Evolutionary conservation across 371 early-diverging fungal genomes (phyloP).

Genomic region (Rhizopus microsporus): DNA sequence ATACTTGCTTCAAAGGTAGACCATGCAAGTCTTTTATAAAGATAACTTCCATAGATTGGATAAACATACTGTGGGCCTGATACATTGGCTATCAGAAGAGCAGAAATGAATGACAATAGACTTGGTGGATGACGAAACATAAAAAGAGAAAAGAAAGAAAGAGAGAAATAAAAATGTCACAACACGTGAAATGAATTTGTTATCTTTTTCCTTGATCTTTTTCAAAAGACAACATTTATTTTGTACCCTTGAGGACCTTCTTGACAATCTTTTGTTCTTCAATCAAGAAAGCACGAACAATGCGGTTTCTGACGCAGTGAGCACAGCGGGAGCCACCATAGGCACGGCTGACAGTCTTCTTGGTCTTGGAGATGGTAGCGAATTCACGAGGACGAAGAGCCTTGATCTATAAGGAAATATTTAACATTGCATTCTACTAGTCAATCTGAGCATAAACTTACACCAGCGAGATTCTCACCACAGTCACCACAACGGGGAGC

Average conservation of each 20-base stretch:
- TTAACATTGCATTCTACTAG: neutral
- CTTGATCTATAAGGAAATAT: conserved; percentile 64
- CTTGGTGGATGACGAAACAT: neutral
- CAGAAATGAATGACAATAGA: conserved; percentile 28
- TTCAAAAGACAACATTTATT: conserved; percentile 23
- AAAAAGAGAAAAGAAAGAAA: neutral
- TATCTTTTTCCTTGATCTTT: conserved; percentile 2
- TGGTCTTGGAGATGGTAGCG: conserved; percentile 86
- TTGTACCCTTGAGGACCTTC: conserved; percentile 91
- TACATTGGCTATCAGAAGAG: conserved; percentile 43
- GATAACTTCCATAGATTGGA: conserved; percentile 41
- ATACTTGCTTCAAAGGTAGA: conserved; percentile 43
- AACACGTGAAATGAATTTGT: neutral
- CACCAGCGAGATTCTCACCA: conserved; percentile 87
- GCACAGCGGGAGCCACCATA: conserved; percentile 97
- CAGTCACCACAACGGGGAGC: conserved; percentile 98
- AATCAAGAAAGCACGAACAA: conserved; percentile 98
- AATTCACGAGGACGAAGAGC: conserved; percentile 92
- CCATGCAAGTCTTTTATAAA: conserved; percentile 42
- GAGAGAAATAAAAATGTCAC: neutral
- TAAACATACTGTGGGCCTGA: conserved; percentile 53
- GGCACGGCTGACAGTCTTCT: conserved; percentile 94
- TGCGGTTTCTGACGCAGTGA: conserved; percentile 91
- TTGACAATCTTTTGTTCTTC: conserved; percentile 99
- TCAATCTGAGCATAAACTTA: conserved; percentile 46